A percentile compares a stretch with the other conserved stretches of the same genome.
phyloP scores from a whole-genome alignment of 352 stramenopile genomes.

The Peronospora destructor region DNA sequence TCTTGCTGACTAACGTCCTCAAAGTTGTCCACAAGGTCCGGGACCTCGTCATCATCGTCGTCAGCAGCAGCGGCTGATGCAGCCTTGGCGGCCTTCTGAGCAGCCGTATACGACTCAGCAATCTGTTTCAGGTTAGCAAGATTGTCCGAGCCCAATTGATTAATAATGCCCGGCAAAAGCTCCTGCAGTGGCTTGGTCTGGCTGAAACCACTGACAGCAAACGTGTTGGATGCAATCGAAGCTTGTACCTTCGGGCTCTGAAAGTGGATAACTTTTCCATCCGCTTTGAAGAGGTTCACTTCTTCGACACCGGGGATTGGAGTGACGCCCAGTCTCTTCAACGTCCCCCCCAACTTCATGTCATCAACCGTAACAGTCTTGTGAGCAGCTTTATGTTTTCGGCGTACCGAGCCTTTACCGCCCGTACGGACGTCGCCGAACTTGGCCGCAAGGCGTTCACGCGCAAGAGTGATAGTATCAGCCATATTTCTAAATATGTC shows the following conservation, averaged over 20 bases:
- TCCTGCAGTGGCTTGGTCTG: slow-evolving; percentile 97
- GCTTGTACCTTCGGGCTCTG: slow-evolving; percentile 96
- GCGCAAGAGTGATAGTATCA: slow-evolving; percentile 86
- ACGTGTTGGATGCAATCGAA: slow-evolving; percentile 97
- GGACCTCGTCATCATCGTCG: slow-evolving; percentile 95
- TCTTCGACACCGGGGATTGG: slow-evolving; percentile 98
- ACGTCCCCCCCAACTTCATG: slow-evolving; percentile 93
- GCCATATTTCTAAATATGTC: slow-evolving; percentile 48
- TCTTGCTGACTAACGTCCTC: slow-evolving; percentile 93
- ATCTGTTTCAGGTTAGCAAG: slow-evolving; percentile 93
- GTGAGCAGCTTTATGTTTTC: slow-evolving; percentile 94
- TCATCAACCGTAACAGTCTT: slow-evolving; percentile 92
- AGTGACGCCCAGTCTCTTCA: slow-evolving; percentile 98
- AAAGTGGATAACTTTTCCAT: slow-evolving; percentile 99
- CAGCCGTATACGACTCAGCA: slow-evolving; percentile 81
- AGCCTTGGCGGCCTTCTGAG: slow-evolving; percentile 72
- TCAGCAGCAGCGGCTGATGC: slow-evolving; percentile 51
- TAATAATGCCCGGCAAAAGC: slow-evolving; percentile 96
- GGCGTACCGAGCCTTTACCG: slow-evolving; percentile 92
- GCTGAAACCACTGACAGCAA: slow-evolving; percentile 92
- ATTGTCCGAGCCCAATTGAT: slow-evolving; percentile 97
- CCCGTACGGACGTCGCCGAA: slow-evolving; percentile 90
- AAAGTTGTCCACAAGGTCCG: slow-evolving; percentile 98
- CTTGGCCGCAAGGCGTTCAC: slow-evolving; percentile 80
- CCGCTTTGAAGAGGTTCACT: slow-evolving; percentile 99